phyloP scores from a whole-genome alignment of 257 asterid species.

The Leptodermis oblonga region DNA sequence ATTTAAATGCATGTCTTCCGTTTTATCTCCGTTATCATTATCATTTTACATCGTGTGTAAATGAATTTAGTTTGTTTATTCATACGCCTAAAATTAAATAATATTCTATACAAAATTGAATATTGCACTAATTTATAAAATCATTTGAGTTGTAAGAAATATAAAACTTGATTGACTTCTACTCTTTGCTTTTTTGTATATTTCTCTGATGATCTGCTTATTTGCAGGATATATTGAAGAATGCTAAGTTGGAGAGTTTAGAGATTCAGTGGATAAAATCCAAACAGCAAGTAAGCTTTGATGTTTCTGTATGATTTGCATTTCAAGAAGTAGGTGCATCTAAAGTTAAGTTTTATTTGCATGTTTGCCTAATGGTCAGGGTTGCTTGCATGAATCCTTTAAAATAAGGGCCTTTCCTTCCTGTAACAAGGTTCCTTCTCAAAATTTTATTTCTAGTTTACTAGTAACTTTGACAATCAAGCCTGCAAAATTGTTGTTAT shows the following conservation, averaged over 20 bases:
- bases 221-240: constrained; percentile 66
- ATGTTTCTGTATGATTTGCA: constrained; percentile 3
- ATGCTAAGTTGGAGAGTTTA: constrained; percentile 59
- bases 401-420: neutral
- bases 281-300: constrained; percentile 62
- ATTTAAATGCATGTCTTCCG: neutral
- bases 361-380: neutral
- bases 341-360: neutral
- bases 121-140: neutral
- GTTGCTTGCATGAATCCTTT: neutral
- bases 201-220: constrained; percentile 14
- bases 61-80: neutral
- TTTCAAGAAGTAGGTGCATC: neutral
- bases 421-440: no score
- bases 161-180: neutral
- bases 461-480: neutral
- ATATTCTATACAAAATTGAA: neutral
- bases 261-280: constrained; percentile 91
- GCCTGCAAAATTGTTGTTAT: neutral
- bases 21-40: neutral
- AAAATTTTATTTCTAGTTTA: neutral
- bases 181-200: neutral
- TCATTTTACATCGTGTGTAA: neutral
- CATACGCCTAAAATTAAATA: neutral
- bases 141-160: neutral